Conservation (phyloP, 2,329 filamentous ascomycete species). For the Tolypocladium paradoxum region DNA sequence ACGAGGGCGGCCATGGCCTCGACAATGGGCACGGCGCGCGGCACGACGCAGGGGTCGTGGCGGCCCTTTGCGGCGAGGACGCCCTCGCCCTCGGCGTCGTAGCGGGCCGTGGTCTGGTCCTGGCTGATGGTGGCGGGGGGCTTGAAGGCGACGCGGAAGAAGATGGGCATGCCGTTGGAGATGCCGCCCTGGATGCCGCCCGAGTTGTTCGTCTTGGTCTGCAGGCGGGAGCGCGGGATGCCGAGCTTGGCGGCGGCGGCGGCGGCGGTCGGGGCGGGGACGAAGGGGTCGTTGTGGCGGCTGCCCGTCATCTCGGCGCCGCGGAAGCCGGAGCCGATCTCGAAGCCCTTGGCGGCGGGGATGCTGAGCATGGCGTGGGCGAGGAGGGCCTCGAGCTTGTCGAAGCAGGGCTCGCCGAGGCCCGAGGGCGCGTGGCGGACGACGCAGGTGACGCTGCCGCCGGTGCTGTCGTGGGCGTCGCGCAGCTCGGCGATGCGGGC, state of each 20-base stretch:
- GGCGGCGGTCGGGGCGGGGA: slow-evolving; percentile 26
- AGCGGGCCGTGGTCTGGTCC: slow-evolving; percentile 73
- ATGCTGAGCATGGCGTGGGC: slow-evolving; percentile 93
- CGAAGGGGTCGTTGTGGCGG: slow-evolving; percentile 71
- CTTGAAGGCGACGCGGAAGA: slow-evolving; percentile 94
- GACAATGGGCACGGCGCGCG: slow-evolving; percentile 75
- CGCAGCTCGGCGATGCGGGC: slow-evolving; percentile 66
- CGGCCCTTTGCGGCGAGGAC: slow-evolving; percentile 82
- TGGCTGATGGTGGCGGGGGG: slow-evolving; percentile 87
- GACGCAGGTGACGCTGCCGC: slow-evolving; percentile 89
- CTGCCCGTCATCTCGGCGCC: slow-evolving; percentile 80
- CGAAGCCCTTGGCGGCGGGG: slow-evolving; percentile 90
- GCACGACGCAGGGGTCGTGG: slow-evolving; percentile 89
- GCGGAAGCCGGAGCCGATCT: slow-evolving; percentile 85
- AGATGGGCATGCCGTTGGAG: slow-evolving; percentile 84
- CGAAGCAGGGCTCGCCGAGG: slow-evolving; percentile 87
- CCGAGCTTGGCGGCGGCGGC: slow-evolving; percentile 32
- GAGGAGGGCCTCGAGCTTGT: slow-evolving; percentile 86
- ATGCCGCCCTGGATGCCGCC: slow-evolving; percentile 95
- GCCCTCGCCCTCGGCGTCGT: slow-evolving; percentile 60
- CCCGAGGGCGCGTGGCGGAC: slow-evolving; percentile 78
- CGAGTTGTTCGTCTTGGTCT: slow-evolving; percentile 88
- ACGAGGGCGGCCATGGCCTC: slow-evolving; percentile 87
- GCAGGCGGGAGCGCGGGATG: slow-evolving; percentile 49
- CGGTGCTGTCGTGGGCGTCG: slow-evolving; percentile 77